Evolutionary conservation across 352 stramenopile genomes (phyloP).

Genomic region (Pythium dissotocum): DNA sequence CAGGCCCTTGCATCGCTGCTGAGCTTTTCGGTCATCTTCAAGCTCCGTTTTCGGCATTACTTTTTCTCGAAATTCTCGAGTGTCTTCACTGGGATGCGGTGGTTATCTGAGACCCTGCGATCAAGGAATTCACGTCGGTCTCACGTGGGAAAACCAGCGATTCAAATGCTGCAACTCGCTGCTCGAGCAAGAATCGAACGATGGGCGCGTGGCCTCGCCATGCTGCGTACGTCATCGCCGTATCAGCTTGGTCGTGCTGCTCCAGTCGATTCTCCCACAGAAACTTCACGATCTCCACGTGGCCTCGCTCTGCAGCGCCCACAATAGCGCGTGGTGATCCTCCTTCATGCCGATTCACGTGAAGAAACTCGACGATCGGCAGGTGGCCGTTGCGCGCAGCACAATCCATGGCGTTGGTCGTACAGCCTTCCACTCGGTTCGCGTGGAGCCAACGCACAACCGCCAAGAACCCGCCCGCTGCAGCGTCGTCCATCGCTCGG

Average conservation of each 20-base stretch:
- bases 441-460: background rate
- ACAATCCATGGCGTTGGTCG: background rate
- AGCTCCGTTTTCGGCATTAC: too few relatives aligned
- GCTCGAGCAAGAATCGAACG: constrained; percentile 12
- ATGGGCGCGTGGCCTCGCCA: constrained; percentile 12
- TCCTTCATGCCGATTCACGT: background rate
- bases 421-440: background rate
- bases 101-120: background rate
- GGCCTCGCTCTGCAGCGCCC: background rate
- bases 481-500: background rate
- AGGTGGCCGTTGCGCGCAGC: constrained; percentile 3
- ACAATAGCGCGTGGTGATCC: background rate
- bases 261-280: background rate
- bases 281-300: constrained; percentile 5
- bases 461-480: background rate
- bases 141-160: background rate
- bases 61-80: too few relatives aligned
- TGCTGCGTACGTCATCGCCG: constrained; percentile 19
- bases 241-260: background rate
- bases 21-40: background rate
- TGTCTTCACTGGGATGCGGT: background rate
- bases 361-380: background rate
- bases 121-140: background rate
- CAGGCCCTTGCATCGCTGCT: background rate
- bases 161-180: background rate